Conservation (phyloP, 345 rosid genomes). For the Syzygium aromaticum region DNA sequence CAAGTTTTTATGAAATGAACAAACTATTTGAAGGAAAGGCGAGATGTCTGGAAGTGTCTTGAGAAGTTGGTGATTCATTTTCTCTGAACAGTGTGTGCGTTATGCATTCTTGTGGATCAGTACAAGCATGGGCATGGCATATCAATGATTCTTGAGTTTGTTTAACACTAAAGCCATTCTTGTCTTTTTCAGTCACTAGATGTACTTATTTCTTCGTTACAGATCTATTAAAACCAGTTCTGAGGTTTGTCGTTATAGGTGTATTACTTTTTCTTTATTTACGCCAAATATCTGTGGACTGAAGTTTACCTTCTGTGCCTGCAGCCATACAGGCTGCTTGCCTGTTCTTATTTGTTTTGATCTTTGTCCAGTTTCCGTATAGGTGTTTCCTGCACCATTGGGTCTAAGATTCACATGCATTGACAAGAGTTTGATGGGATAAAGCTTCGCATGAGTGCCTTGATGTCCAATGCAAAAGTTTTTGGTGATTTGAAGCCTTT, state of each 20-base stretch:
- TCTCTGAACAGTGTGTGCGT: not conserved
- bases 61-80: constrained; percentile 48
- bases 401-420: constrained; percentile 85
- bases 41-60: constrained; percentile 94
- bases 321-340: not conserved
- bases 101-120: not conserved
- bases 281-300: too few species aligned
- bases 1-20: too few species aligned
- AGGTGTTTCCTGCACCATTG: constrained; percentile 93
- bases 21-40: constrained; percentile 42
- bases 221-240: constrained; percentile 81
- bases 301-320: not conserved
- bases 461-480: constrained; percentile 64
- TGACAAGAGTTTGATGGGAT: constrained; percentile 82
- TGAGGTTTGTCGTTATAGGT: constrained; percentile 44
- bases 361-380: not conserved
- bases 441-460: constrained; percentile 93
- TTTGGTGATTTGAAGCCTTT: not conserved
- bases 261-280: not conserved
- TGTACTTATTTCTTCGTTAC: constrained; percentile 8
- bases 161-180: not conserved
- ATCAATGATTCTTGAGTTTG: not conserved
- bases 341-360: constrained; percentile 1
- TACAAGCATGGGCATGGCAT: too few species aligned
- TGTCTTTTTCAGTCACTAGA: not conserved